Percentiles rank a stretch among this genome's conserved stretches.
phyloP scores from a whole-genome alignment of 352 stramenopile genomes.

The Phytopythium mirpurense region DNA sequence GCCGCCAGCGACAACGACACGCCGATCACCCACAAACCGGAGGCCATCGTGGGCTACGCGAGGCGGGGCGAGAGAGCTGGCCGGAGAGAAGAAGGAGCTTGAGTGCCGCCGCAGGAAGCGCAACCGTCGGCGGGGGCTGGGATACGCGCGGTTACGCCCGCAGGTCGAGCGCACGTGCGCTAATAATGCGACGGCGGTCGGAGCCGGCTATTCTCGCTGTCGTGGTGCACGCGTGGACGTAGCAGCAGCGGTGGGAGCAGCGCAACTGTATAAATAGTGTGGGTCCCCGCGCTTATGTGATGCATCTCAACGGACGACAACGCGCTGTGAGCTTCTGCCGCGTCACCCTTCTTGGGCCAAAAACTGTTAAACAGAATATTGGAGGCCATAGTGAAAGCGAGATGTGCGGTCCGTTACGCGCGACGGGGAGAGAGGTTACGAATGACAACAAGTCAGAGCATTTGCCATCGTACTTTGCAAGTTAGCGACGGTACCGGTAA shows the following conservation, averaged over 20 bases:
- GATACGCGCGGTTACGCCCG: no score
- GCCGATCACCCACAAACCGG: conserved; percentile 64
- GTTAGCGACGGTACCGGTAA: no score
- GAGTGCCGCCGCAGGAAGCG: no score
- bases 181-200: no score
- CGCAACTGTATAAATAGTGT: background rate
- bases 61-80: background rate
- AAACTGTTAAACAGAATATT: background rate
- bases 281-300: background rate
- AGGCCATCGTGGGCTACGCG: conserved; percentile 14
- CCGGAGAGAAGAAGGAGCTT: background rate
- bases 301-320: conserved; percentile 4
- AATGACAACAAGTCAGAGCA: background rate
- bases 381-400: background rate
- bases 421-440: background rate
- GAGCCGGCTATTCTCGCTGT: no score
- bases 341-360: background rate
- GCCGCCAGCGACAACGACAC: conserved; percentile 75
- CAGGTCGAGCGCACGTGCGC: no score
- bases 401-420: background rate
- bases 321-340: background rate
- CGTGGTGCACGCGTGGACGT: background rate
- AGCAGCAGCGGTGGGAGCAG: background rate
- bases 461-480: no score
- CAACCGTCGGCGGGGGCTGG: no score